Conservation (phyloP, 768 basidiomycete species). For the Lentinula edodes region DNA sequence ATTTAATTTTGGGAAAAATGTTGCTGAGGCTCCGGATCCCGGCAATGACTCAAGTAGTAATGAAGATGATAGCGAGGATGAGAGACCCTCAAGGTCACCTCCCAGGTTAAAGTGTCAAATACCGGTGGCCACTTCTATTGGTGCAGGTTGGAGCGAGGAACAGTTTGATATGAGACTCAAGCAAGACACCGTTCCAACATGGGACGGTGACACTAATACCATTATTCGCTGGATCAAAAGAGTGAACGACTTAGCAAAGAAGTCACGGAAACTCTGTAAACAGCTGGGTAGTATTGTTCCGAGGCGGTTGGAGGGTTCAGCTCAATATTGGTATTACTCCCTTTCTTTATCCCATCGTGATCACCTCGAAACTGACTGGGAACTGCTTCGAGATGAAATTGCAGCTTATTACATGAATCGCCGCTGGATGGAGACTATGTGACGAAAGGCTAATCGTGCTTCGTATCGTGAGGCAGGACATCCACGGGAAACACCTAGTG, state of each 20-base stretch:
- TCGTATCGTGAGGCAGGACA: constrained; percentile 10
- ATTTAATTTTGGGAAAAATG: too few species aligned
- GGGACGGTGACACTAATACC: constrained; percentile 7
- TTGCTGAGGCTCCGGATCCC: too few species aligned
- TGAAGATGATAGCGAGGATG: too few species aligned
- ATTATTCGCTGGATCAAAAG: constrained; percentile 3
- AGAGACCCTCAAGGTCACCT: too few species aligned
- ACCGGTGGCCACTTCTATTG: too few species aligned
- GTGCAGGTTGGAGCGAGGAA: too few species aligned
- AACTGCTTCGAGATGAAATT: not conserved
- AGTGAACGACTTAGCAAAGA: constrained; percentile 1
- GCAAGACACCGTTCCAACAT: not conserved
- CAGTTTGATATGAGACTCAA: constrained; percentile 12
- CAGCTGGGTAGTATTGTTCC: constrained; percentile 2
- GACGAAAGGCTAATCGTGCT: too few species aligned
- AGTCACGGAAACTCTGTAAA: not conserved
- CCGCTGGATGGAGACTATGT: constrained; percentile 3
- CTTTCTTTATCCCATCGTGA: not conserved
- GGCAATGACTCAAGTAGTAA: too few species aligned
- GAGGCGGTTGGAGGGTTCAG: not conserved
- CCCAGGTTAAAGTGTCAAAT: too few species aligned
- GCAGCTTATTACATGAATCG: constrained; percentile 8
- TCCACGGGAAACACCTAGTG: too few species aligned
- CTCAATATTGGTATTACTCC: constrained; percentile 6
- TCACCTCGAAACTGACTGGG: not conserved